Base-by-base conservation (phyloP, 208 protist genomes). In the Angomonas ambiguus region DNA sequence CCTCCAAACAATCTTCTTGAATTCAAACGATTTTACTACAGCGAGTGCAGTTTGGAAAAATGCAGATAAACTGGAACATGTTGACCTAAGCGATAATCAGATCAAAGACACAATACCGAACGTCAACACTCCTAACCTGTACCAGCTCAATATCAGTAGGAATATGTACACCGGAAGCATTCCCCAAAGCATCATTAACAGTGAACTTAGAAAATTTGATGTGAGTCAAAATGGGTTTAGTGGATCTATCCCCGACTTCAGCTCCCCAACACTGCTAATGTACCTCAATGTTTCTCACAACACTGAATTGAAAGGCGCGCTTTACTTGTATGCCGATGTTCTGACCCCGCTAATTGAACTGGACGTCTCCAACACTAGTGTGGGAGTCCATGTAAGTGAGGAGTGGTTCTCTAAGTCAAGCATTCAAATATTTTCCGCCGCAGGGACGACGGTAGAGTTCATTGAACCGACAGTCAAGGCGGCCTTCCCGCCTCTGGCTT, bases 401-500 rank as follows among this genome's bases (percentile, higher is more conserved):
- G n/a, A n/a, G n/a, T n/a, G n/a, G n/a, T n/a, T 41, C 35, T 41
- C 8, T 41, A 41, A 41, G 8, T 18, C 8, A 18, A 41, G 8
- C 35, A 41, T 41, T 13, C 35, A 41, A 41, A 41, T 5, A 13
- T 41, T 5, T 41, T 41, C 35, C 35, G 35, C 35, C 8, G 35
- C 35, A 13, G 13, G 35, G 8, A 41, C 35, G 5, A 41, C 5
- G 13, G 13, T 41, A 5, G 13, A 5, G 8, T 41, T 41, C 35
- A 41, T 13, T 41, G 35, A 13, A 5, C 98, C 98, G 13, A 95
- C 98, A 1, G 87, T 99, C 22, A 87, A 98, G 58, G 98, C 92
- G 6, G 77, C 99, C 42, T 98, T 97, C 51, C 99, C 99, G 82
- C 98, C 99, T 67, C 97, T 99, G 18, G 98, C 97, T 34, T 98